Percentiles rank a stretch among this genome's conserved stretches.
Conservation (phyloP, 2,329 filamentous ascomycete species). For the Penicillium sp. region DNA sequence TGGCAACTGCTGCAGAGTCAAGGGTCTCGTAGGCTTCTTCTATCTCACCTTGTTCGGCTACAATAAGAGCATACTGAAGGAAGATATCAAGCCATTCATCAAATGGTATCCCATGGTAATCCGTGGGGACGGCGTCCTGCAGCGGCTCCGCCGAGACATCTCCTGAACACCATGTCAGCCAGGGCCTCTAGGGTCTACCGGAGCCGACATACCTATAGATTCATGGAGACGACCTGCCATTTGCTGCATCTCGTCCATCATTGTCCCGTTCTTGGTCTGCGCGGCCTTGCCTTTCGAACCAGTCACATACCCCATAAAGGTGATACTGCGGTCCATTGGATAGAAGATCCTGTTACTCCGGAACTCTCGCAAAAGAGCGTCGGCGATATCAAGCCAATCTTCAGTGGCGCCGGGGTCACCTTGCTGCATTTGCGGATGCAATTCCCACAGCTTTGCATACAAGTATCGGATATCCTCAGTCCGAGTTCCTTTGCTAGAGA, state of each 20-base stretch:
- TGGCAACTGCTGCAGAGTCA: constrained; percentile 72
- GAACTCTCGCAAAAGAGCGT: constrained; percentile 58
- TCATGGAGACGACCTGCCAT: constrained; percentile 46
- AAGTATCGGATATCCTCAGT: constrained; percentile 45
- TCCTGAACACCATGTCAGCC: constrained; percentile 22
- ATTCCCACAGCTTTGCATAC: constrained; percentile 46
- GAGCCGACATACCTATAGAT: constrained; percentile 34
- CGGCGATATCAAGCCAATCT: constrained; percentile 58
- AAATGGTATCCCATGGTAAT: constrained; percentile 76
- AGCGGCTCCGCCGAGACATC: constrained; percentile 25
- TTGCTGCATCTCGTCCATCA: constrained; percentile 44
- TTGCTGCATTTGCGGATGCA: constrained; percentile 48
- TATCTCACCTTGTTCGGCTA: constrained; percentile 64
- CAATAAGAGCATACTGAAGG: constrained; percentile 74
- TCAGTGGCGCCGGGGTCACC: constrained; percentile 50
- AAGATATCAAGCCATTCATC: constrained; percentile 86
- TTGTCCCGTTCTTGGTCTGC: constrained; percentile 33
- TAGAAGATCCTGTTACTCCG: constrained; percentile 59
- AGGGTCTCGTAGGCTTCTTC: constrained; percentile 76
- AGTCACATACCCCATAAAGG: constrained; percentile 49
- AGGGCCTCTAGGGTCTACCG: not conserved
- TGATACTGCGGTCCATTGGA: constrained; percentile 50
- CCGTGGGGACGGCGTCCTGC: constrained; percentile 43
- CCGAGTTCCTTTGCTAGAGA: constrained; percentile 30
- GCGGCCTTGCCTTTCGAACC: constrained; percentile 40